Evolutionary conservation across 352 stramenopile species (phyloP), one percentile per base, ranked within the genome.

Genomic region (Lagenidium giganteum): DNA sequence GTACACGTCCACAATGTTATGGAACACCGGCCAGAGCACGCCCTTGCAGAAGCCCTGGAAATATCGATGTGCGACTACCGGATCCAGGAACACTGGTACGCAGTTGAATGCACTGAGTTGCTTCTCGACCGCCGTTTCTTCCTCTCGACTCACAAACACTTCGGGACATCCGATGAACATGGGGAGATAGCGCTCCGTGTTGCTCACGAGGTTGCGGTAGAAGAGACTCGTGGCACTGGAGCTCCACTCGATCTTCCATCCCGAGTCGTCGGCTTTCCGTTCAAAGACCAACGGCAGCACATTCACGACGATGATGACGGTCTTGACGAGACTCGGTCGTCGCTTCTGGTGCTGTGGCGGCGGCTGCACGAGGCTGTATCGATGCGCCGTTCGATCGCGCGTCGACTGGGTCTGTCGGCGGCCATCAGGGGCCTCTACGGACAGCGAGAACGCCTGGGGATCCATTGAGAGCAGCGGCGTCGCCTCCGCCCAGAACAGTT

Each of bases 1-100:
- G 62, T 98, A 99, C 1, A 99, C 93, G 47, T 97, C 95, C 25
- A 97, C 83, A 5, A 98, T 87, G 61, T 98, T 97, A 67, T 99
- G 96, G 52, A 99, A 93, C 23, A 98, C 79, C 1, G 95, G 95
- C 96, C 95, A 99, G 13, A 99, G 78, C n/a, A 98, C 81, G 35
- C 93, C 91, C 61, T 99, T 98, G 70, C 95, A 98, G 57, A 98
- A 98, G 16, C 86, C 88, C 61, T 96, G 72, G 58, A 92, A 95
- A 63, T 93, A 93, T 18, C 66, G 70, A 40, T 92, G 73, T 18
- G 76, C 77, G 28, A 98, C 59, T 4, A 66, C 54, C 9, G 88
- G 79, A 32, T 97, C 87, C 24, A 98, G 63, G 61, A 97, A 98
- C 31, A 98, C 95, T 1, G 96, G 94, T 18, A 97, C 91, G 54